Evolutionary conservation across 2,329 filamentous ascomycete genomes (phyloP), one percentile per base, ranked within the genome.

Genomic region (Neospermospora avenae): DNA sequence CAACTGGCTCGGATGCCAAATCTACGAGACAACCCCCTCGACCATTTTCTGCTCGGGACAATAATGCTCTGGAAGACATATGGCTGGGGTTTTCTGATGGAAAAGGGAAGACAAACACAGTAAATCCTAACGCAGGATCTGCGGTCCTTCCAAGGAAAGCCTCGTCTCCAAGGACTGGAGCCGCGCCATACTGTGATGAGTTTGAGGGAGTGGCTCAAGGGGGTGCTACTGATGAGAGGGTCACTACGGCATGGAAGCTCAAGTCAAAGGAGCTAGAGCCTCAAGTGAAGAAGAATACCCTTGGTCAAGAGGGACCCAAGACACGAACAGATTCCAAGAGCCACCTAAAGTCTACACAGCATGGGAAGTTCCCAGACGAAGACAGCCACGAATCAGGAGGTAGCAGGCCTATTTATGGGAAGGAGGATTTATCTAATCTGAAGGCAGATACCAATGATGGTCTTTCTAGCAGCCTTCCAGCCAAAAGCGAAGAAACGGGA

Each of bases 41-140:
- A 45, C 91, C 92, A 0, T 96, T 96, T 74, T 88, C 89, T 0
- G 80, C 80, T 4, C 86, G 84, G 60, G 92, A 96, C 75, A 96
- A 93, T 66, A 84, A 87, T 66, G 85, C 88, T 2, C 78, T 96
- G 13, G 91, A 96, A 72, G 84, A 85, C 64, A 85, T 90, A 37
- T 96, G 93, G 90, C 75, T 87, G 45, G 76, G 79, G 16, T 78
- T 95, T 16, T 75, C 77, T 22, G 78, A 79, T 34, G 73, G 79
- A 60, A 72, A 78, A 63, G 77, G 82, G 73, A 71, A 77, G 62
- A 71, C 76, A 63, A 77, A 79, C 34, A 83, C 87, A 63, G 53
- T 73, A 72, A 3, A 76, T 70, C 22, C 44, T 44, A 63, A 58
- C 31, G 20, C 18, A 13, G 41, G 20, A 6, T 35, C 16, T 31